Conservation (phyloP, 257 asterid genomes). For the Coffea eugenioides region DNA sequence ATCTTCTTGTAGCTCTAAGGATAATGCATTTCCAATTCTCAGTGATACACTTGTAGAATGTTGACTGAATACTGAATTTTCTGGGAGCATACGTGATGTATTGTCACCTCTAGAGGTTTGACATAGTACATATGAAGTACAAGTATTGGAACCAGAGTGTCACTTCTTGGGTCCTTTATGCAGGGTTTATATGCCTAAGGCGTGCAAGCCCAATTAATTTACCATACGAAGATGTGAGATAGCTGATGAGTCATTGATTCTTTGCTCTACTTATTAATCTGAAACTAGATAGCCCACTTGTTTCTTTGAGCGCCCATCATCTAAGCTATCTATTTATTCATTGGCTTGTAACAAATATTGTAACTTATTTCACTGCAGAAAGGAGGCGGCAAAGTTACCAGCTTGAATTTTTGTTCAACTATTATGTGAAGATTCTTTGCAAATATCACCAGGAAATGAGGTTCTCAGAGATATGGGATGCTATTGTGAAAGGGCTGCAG, state of each 20-base stretch:
- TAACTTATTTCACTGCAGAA: slow-evolving; percentile 48
- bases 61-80: not conserved
- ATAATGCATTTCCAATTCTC: not conserved
- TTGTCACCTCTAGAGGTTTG: not conserved
- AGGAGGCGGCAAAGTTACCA: slow-evolving; percentile 73
- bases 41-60: not conserved
- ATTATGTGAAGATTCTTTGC: slow-evolving; percentile 63
- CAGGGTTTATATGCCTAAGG: not conserved
- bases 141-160: not conserved
- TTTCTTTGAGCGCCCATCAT: not conserved
- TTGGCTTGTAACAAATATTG: not conserved
- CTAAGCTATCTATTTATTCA: not conserved
- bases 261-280: not conserved
- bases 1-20: not conserved
- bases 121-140: not conserved
- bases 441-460: slow-evolving; percentile 47
- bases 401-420: slow-evolving; percentile 67
- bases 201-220: not conserved
- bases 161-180: not conserved
- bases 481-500: slow-evolving; percentile 64
- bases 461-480: slow-evolving; percentile 63
- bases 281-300: not conserved
- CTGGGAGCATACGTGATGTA: not conserved
- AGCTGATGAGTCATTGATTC: not conserved
- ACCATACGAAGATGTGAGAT: not conserved